Conservation (phyloP, 371 early-diverging fungal species). For the Zancudomyces culisetae region DNA sequence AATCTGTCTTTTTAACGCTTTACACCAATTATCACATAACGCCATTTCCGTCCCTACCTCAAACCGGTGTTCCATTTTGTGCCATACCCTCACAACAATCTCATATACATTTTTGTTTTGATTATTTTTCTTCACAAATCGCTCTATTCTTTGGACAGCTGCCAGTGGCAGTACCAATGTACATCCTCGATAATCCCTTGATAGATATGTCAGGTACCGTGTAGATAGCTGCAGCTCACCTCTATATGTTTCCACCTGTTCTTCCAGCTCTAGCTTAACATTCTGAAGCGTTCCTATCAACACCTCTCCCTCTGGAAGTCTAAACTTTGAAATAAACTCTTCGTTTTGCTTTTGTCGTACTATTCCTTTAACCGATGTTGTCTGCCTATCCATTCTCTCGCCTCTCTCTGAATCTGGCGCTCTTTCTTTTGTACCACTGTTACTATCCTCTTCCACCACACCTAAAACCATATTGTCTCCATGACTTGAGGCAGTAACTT, state of each 20-base stretch:
- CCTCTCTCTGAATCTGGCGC: neutral
- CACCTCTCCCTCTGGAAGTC: conserved; percentile 20
- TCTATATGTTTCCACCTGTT: conserved; percentile 11
- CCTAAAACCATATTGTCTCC: neutral
- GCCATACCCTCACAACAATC: conserved; percentile 24
- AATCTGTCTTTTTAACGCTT: conserved; percentile 28
- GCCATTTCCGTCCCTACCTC: conserved; percentile 18
- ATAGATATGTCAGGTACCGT: conserved; percentile 64
- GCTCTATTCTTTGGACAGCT: conserved; percentile 76
- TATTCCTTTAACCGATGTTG: conserved; percentile 22
- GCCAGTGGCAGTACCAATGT: conserved; percentile 65
- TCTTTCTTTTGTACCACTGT: neutral
- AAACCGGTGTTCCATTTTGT: conserved; percentile 19
- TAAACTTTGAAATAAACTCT: conserved; percentile 33
- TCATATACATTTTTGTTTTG: conserved; percentile 14
- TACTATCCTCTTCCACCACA: neutral
- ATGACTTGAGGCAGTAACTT: conserved; percentile 30
- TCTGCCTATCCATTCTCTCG: neutral
- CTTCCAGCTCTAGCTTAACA: conserved; percentile 8
- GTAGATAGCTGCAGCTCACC: conserved; percentile 67
- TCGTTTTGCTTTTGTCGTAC: conserved; percentile 54
- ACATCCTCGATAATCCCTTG: conserved; percentile 34
- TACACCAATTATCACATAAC: conserved; percentile 34
- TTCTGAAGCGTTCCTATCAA: conserved; percentile 26
- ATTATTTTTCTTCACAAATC: conserved; percentile 22